Base-by-base conservation (phyloP, 305 asterid genomes). In the Euphrasia arctica region DNA sequence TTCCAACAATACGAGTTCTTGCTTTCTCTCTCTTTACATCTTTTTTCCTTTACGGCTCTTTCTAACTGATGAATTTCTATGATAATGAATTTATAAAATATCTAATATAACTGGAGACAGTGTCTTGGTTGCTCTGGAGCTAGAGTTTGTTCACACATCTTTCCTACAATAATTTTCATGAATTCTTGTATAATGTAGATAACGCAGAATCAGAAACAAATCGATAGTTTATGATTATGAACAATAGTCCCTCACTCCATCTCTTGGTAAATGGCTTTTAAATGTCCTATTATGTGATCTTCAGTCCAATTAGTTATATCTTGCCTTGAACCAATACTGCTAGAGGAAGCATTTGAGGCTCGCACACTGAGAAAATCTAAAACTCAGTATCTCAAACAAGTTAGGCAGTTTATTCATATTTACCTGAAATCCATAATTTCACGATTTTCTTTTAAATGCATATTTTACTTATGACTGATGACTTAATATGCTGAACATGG, bases 41-140 rank as follows among this genome's bases (percentile, higher is more conserved):
- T 13, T 13, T 49, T 9, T 68, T 64, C 31, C 54, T 60, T 58
- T 57, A 25, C 25, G 28, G 41, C n/a, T 28, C 27, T 60, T 65
- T 58, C 42, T 14, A 28, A 36, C 70, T 55, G 36, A 50, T 55
- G 25, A 29, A 28, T 43, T 34, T 58, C 60, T 51, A 59, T 5
- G 29, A 31, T 32, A 14, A 62, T 41, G 29, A 9, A 39, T 48
- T 4, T 25, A 42, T 60, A 59, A 54, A 14, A 50, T 15, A 39
- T 50, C 39, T 51, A 25, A 10, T 12, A 57, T 13, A 58, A 48
- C 55, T 32, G 18, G 29, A 22, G 9, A 9, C 28, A 10, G 27
- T 22, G 14, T 56, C 63, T 4, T 56, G 52, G 31, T 54, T 42
- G 59, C 39, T 43, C 55, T 36, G 52, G n/a, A 54, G n/a, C 62